Percentiles rank a stretch among this genome's conserved stretches.
These are phyloP conservation scores for Anthracocystis panici-leucophaei DNA, from an alignment of 1,284 basidiomycete species.

Conservation along the genomic window DNA sequence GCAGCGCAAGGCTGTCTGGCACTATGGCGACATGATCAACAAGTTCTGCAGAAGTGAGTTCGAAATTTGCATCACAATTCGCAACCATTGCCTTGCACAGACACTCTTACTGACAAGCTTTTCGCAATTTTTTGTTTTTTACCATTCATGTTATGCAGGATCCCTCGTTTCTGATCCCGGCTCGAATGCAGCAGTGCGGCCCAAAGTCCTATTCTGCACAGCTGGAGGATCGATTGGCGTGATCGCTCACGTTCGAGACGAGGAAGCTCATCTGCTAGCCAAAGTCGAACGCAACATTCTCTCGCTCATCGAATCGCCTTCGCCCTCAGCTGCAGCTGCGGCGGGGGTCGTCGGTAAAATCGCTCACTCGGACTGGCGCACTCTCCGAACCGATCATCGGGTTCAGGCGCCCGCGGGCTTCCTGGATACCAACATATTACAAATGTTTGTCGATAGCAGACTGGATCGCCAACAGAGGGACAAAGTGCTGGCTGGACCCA, in stretches of 20 bases:
- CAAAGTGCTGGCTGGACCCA: conserved; percentile 24
- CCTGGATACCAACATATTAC: conserved; percentile 60
- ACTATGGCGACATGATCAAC: conserved; percentile 68
- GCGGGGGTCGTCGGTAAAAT: conserved; percentile 45
- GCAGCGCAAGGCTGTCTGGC: conserved; percentile 59
- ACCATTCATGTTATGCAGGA: background rate
- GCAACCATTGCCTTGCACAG: background rate
- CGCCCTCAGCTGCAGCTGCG: conserved; percentile 4
- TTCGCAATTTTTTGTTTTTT: background rate
- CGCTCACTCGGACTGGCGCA: conserved; percentile 58
- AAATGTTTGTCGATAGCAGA: conserved; percentile 41
- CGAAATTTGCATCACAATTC: no score
- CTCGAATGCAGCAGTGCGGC: conserved; percentile 13
- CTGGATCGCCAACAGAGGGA: conserved; percentile 28
- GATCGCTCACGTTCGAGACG: conserved; percentile 39
- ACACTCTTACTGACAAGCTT: conserved; percentile 2
- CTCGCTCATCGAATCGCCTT: conserved; percentile 22
- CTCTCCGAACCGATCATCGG: conserved; percentile 66
- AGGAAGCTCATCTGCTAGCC: conserved; percentile 28
- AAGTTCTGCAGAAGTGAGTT: conserved; percentile 46
- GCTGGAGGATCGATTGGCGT: conserved; percentile 62
- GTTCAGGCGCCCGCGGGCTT: conserved; percentile 51
- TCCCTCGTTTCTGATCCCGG: conserved; percentile 33
- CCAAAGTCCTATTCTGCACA: conserved; percentile 55
- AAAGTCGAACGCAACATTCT: conserved; percentile 58